Conservation (phyloP, 495 filamentous ascomycete species). For the Penicilliopsis zonata region DNA sequence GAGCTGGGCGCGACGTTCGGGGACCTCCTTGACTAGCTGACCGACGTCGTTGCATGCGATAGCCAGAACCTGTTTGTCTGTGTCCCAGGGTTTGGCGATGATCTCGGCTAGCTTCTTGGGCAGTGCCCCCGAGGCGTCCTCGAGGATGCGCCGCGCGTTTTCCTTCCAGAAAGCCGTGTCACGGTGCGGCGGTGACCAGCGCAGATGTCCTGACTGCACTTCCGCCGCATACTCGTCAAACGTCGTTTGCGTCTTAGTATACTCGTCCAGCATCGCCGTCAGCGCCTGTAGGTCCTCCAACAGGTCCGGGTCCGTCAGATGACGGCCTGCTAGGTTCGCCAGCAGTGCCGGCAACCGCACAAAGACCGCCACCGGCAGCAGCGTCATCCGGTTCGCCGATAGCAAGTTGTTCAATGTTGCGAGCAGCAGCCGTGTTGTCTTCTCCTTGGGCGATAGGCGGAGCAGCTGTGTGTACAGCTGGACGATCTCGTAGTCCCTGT, state of each 20-base stretch:
- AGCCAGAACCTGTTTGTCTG: constrained; percentile 89
- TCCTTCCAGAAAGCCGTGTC: constrained; percentile 87
- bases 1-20: constrained; percentile 68
- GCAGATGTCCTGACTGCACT: constrained; percentile 74
- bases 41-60: constrained; percentile 95
- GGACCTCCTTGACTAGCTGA: constrained; percentile 76
- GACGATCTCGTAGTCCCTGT: constrained; percentile 82
- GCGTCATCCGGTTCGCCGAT: constrained; percentile 53
- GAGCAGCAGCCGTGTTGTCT: constrained; percentile 84
- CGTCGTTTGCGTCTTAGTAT: constrained; percentile 92
- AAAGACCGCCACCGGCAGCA: constrained; percentile 72
- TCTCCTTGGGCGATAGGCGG: constrained; percentile 90
- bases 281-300: constrained; percentile 72
- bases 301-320: constrained; percentile 80
- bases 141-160: constrained; percentile 85
- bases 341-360: constrained; percentile 73
- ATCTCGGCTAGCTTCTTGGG: constrained; percentile 80
- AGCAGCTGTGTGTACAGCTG: constrained; percentile 83
- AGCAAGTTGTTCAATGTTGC: constrained; percentile 84
- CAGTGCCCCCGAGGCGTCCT: constrained; percentile 66
- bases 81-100: constrained; percentile 72
- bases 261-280: constrained; percentile 73
- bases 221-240: constrained; percentile 94
- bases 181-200: constrained; percentile 93
- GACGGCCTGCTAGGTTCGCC: constrained; percentile 67